phyloP scores from a whole-genome alignment of 1,284 basidiomycete genomes.

The Sporisorium exsertum region DNA sequence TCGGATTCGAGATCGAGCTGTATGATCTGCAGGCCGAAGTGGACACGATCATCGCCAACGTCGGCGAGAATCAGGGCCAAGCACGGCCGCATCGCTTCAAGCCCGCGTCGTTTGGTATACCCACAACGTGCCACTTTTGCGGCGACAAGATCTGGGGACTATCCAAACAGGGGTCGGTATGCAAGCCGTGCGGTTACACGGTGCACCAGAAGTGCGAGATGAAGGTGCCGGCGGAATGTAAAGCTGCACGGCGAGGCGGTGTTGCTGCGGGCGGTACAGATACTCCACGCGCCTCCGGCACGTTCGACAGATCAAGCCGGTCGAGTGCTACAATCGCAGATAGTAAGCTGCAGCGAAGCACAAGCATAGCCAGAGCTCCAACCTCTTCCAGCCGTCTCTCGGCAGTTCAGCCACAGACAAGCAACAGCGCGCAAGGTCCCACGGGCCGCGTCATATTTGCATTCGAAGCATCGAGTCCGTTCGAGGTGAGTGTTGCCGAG shows the following conservation, averaged over 20 bases:
- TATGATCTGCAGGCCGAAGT: slow-evolving; percentile 44
- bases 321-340: slow-evolving; percentile 13
- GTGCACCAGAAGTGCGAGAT: slow-evolving; percentile 61
- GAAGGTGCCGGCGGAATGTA: slow-evolving; percentile 59
- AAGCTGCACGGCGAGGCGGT: slow-evolving; percentile 25
- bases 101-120: slow-evolving; percentile 54
- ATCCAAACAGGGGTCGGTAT: slow-evolving; percentile 50
- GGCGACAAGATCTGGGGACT: slow-evolving; percentile 57
- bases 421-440: background rate
- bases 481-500: slow-evolving; percentile 50
- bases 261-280: background rate
- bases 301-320: slow-evolving; percentile 14
- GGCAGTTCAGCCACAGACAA: background rate
- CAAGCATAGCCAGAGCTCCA: slow-evolving; percentile 1
- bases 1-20: slow-evolving; percentile 45
- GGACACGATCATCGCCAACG: slow-evolving; percentile 33
- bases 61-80: slow-evolving; percentile 50
- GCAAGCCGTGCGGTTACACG: slow-evolving; percentile 59
- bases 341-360: slow-evolving; percentile 1
- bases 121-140: slow-evolving; percentile 56
- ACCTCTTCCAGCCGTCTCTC: background rate
- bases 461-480: slow-evolving; percentile 53
- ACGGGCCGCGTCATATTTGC: slow-evolving; percentile 37
- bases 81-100: slow-evolving; percentile 58
- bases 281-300: slow-evolving; percentile 1